Evolutionary conservation across 2,329 filamentous ascomycete genomes (phyloP), one percentile per base, ranked within the genome.

Genomic region (Sporothrix curviconia): DNA sequence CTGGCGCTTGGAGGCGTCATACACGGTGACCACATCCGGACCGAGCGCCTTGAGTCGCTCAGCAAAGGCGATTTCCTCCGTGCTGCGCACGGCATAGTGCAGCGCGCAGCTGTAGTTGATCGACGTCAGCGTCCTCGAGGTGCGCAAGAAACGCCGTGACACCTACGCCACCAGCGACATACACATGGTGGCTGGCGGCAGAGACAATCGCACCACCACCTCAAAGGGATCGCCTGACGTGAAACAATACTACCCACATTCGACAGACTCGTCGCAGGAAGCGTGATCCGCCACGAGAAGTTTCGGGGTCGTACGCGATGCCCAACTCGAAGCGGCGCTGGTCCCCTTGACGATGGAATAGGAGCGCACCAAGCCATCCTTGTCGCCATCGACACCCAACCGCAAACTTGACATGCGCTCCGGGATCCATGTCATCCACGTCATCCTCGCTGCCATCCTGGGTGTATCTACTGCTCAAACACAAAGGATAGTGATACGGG

Each of bases 151-250:
- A 87, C 0, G 84, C 84, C 1, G 85, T 87, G 60, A 87, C 79
- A 0, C 84, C 85, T 30, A 87, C 82, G 0, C 84, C 85, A 9
- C 81, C 84, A 0, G 77, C 82, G 30, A 88, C 78, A 63, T 86
- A 81, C 39, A 87, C 72, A 61, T 86, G 83, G 51, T 79, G 74
- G 61, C 79, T 81, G 7, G 80, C 80, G 1, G 74, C 69, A 2
- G 59, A 65, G 0, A 71, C 72, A 76, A 67, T 1, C 75, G 74
- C 24, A 84, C 74, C 42, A 75, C 78, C 0, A 70, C 66, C 0
- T 76, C 81, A 30, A 84, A 74, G 32, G n/a, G n/a, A n/a, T 74
- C 73, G 2, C 78, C 75, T 1, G 81, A 75, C 8, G 76, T 72
- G 7, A n/a, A n/a, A 87, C 62, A 3, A 72, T 62, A 58, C 82